A percentile compares a stretch with the other conserved stretches of the same genome.
These are phyloP conservation scores for Ustilaginoidea virens DNA, from an alignment of 2,329 filamentous ascomycete species.

Conservation along the genomic window DNA sequence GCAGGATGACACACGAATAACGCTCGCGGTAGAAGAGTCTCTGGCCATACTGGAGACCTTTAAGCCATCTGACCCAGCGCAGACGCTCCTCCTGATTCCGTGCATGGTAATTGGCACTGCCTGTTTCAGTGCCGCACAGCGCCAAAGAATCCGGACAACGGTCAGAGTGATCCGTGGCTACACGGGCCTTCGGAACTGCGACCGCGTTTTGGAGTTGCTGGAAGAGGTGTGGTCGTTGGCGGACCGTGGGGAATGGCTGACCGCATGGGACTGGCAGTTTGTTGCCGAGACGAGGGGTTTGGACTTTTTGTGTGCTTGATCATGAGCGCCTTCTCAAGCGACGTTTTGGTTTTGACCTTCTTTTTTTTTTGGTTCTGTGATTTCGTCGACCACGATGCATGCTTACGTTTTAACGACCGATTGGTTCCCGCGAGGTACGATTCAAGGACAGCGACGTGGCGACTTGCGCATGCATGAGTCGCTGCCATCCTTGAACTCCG, in stretches of 20 bases:
- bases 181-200: constrained; percentile 43
- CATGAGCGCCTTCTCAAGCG: constrained; percentile 6
- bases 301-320: constrained; percentile 37
- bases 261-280: constrained; percentile 49
- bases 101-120: constrained; percentile 46
- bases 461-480: too few relatives aligned
- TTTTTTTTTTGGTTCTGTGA: too few relatives aligned
- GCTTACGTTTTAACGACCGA: too few relatives aligned
- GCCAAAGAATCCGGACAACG: constrained; percentile 33
- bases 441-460: too few relatives aligned
- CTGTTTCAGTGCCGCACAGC: constrained; percentile 36
- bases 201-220: constrained; percentile 36
- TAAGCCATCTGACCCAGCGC: constrained; percentile 39
- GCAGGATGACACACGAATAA: constrained; percentile 35
- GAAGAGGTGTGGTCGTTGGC: constrained; percentile 45
- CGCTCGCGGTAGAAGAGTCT: constrained; percentile 39
- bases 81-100: constrained; percentile 44
- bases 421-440: too few relatives aligned
- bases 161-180: constrained; percentile 38
- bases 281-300: constrained; percentile 36
- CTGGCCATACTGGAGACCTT: constrained; percentile 39
- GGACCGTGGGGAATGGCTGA: constrained; percentile 39
- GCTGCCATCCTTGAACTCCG: too few relatives aligned
- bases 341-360: neutral
- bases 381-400: too few relatives aligned